Evolutionary conservation across 768 basidiomycete genomes (phyloP).

Genomic region (Rhodotorula toruloides): DNA sequence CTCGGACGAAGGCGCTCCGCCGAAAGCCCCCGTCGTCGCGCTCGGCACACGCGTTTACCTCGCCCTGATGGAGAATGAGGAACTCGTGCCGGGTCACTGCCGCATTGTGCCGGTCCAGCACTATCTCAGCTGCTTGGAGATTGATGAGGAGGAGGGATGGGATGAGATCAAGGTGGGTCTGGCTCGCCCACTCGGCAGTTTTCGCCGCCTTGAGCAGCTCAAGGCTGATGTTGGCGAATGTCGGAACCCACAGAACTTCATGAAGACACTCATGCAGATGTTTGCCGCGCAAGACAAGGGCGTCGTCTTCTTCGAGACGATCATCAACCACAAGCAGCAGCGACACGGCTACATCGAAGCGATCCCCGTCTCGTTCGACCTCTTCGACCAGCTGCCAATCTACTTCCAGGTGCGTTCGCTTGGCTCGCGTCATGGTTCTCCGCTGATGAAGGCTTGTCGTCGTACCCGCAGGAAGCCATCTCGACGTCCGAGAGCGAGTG

Average conservation of each 20-base stretch:
- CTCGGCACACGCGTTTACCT: conserved; percentile 87
- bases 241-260: conserved; percentile 55
- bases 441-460: neutral
- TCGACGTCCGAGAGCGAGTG: conserved; percentile 88
- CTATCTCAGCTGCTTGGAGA: conserved; percentile 81
- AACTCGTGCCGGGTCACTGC: conserved; percentile 86
- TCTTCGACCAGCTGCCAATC: conserved; percentile 78
- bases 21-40: conserved; percentile 79
- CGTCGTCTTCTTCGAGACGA: conserved; percentile 91
- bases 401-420: conserved; percentile 71
- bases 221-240: neutral
- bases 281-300: conserved; percentile 87
- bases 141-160: conserved; percentile 89
- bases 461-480: conserved; percentile 70
- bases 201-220: neutral
- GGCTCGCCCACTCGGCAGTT: too few relatives aligned
- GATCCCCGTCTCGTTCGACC: conserved; percentile 81
- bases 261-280: conserved; percentile 95
- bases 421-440: neutral
- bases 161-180: conserved; percentile 82
- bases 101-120: conserved; percentile 95
- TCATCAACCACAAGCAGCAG: conserved; percentile 77
- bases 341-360: conserved; percentile 90
- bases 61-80: conserved; percentile 80
- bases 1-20: conserved; percentile 82